Base-by-base conservation (phyloP, 371 early-diverging fungal genomes). In the Rozella allomycis region DNA sequence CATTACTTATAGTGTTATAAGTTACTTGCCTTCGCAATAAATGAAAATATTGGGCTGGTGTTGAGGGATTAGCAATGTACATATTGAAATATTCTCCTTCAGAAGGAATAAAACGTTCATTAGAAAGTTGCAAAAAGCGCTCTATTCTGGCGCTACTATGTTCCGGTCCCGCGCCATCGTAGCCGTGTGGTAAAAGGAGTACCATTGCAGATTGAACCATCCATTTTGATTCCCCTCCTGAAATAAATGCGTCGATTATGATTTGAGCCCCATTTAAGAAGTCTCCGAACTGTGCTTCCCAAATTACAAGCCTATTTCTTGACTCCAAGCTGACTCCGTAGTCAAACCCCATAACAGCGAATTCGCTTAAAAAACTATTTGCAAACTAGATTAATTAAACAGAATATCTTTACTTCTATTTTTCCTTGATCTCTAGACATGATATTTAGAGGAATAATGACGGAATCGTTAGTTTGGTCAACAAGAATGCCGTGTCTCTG, bases 221-320 rank as follows among this genome's bases (percentile, higher is more conserved):
- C 94, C 94, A 91, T 51, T 91, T 91, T 23, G 72, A 64, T 52
- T 93, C 91, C 20, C 88, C 79, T 27, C 72, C 69, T 1, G 74
- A 50, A 17, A 93, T 47, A 47, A 72, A 91, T 8, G 82, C 79
- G 52, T 93, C 94, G 41, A 91, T 72, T 17, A 87, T 75, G 37
- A 86, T 78, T 46, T 93, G 94, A 0, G 94, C 93, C 16, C 78
- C 77, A 49, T 93, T 93, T 63, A 75, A 75, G 51, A 93, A 93
- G 55, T 93, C 94, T 30, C 94, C 94, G 53, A 93, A 93, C 58
- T 93, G 93, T 0, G 93, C 93, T 48, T 93, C 94, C 94, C 94
- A 93, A 23, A 93, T 71, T 21, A 67, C 67, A 10, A 93, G 51
- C 1, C 67, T 52, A 30, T 74, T 64, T 6, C 91, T 90, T 9